These are phyloP conservation scores for Gamarada debralockiae DNA, from an alignment of 495 filamentous ascomycete genomes.

Conservation along the genomic window DNA sequence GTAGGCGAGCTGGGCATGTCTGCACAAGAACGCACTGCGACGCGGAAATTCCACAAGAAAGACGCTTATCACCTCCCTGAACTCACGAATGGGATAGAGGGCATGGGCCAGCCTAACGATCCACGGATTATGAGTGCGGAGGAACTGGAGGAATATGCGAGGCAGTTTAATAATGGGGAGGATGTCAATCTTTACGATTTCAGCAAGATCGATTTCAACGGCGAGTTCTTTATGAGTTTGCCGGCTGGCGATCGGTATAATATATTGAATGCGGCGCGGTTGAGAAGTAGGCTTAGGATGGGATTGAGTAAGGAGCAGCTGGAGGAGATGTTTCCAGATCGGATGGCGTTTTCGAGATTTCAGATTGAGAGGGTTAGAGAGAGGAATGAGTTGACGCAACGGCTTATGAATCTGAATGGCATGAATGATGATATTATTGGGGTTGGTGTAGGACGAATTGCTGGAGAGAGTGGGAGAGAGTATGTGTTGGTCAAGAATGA, in stretches of 20 bases:
- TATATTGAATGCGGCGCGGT: slow-evolving; percentile 86
- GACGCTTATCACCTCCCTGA: slow-evolving; percentile 94
- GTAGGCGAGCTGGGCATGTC: slow-evolving; percentile 85
- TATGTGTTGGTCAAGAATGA: slow-evolving; percentile 96
- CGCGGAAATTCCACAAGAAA: slow-evolving; percentile 78
- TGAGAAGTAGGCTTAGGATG: slow-evolving; percentile 87
- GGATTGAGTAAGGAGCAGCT: slow-evolving; percentile 94
- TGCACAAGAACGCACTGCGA: slow-evolving; percentile 66
- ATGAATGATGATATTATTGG: slow-evolving; percentile 69
- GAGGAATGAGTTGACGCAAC: slow-evolving; percentile 91
- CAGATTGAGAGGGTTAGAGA: slow-evolving; percentile 92
- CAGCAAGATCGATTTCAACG: slow-evolving; percentile 95
- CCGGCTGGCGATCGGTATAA: slow-evolving; percentile 93
- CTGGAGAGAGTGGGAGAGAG: slow-evolving; percentile 85
- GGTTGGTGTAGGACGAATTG: slow-evolving; percentile 64
- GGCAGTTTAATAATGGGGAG: slow-evolving; percentile 87
- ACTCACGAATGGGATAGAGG: slow-evolving; percentile 65
- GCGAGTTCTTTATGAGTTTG: slow-evolving; percentile 85
- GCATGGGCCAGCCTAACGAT: slow-evolving; percentile 87
- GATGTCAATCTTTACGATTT: slow-evolving; percentile 99
- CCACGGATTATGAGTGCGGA: slow-evolving; percentile 92
- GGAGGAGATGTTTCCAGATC: slow-evolving; percentile 91
- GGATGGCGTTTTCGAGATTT: slow-evolving; percentile 96
- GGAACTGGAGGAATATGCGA: slow-evolving; percentile 87
- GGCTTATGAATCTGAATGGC: slow-evolving; percentile 90